Base-by-base conservation (phyloP, 2,329 filamentous ascomycete species). In the Diaporthe vexans region DNA sequence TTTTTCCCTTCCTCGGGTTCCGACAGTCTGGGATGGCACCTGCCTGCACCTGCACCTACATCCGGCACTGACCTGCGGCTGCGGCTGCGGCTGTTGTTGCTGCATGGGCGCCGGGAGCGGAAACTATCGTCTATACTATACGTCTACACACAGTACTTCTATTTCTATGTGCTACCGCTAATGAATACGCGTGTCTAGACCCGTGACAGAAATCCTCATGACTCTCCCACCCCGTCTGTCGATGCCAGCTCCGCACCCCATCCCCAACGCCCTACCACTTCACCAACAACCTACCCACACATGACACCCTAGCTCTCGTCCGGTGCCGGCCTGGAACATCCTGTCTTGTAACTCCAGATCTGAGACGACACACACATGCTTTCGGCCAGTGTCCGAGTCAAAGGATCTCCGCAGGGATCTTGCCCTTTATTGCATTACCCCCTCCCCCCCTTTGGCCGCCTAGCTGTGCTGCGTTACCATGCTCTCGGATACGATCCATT, bases 321-420 rank as follows among this genome's bases (percentile, higher is more conserved):
- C 61, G 46, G 19, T 67, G 63, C 21, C 63, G 24, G 46, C 63
- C 37, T 52, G 63, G 63, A 33, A 37, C 46, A 67, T 52, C 63
- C 63, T 26, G 63, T 67, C 63, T 67, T 67, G 3, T 54, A 52
- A 67, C 46, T 46, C 63, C 33, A 54, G 63, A 68, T 29, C 48
- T 54, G 63, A 68, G 63, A 68, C 63, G 63, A 40, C 48, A 52
- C 15, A 54, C 46, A 51, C 21, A 48, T 33, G 52, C 26, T 33
- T 54, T 68, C 63, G 63, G 63, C 63, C 63, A 52, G 48, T 40
- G 48, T 68, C 63, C 63, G 63, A 68, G 63, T 54, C 63, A 54
- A 52, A 52, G 1, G 63, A 68, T 68, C 63, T 9, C 46, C 63
- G 33, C 63, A 68, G 33, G 63, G 63, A 68, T 68, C n/a, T 54